These are phyloP conservation scores for Aspergillus nomiae DNA, from an alignment of 2,329 filamentous ascomycete species.

Conservation along the genomic window DNA sequence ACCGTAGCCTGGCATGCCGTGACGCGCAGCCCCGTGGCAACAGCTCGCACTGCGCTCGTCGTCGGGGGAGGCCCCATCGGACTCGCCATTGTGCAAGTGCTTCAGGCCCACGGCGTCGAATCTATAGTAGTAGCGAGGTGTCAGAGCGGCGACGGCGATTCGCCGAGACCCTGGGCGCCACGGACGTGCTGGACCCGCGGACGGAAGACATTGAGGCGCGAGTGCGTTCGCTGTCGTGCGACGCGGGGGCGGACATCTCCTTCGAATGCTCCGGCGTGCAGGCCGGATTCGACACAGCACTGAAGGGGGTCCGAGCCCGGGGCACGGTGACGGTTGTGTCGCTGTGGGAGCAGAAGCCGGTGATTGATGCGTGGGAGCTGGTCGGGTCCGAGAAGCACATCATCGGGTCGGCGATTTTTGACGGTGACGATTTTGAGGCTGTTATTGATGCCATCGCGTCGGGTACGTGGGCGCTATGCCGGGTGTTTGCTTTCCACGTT, in stretches of 20 bases:
- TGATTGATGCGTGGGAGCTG: slow-evolving; percentile 56
- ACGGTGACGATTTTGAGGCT: slow-evolving; percentile 58
- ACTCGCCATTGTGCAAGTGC: slow-evolving; percentile 59
- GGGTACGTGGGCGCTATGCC: slow-evolving; percentile 18
- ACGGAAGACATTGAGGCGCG: slow-evolving; percentile 49
- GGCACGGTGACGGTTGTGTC: slow-evolving; percentile 65
- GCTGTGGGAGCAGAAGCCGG: slow-evolving; percentile 61
- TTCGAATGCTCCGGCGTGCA: slow-evolving; percentile 67
- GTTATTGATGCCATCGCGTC: slow-evolving; percentile 55
- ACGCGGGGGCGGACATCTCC: slow-evolving; percentile 55
- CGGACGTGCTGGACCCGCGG: slow-evolving; percentile 55
- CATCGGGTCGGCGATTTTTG: slow-evolving; percentile 51
- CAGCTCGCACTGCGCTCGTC: slow-evolving; percentile 54
- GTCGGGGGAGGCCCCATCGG: slow-evolving; percentile 66
- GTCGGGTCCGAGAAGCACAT: slow-evolving; percentile 57
- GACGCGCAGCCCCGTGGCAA: slow-evolving; percentile 48
- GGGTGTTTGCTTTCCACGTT: not conserved
- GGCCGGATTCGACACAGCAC: slow-evolving; percentile 49
- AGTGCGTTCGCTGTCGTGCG: slow-evolving; percentile 50
- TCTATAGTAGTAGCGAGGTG: slow-evolving; percentile 61
- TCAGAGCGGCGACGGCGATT: slow-evolving; percentile 54
- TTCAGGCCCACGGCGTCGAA: slow-evolving; percentile 54
- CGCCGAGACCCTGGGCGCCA: slow-evolving; percentile 57
- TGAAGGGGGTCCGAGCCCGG: slow-evolving; percentile 52
- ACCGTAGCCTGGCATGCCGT: slow-evolving; percentile 67